Base-by-base conservation (phyloP, 768 basidiomycete species). In the Lyophyllum shimeji region DNA sequence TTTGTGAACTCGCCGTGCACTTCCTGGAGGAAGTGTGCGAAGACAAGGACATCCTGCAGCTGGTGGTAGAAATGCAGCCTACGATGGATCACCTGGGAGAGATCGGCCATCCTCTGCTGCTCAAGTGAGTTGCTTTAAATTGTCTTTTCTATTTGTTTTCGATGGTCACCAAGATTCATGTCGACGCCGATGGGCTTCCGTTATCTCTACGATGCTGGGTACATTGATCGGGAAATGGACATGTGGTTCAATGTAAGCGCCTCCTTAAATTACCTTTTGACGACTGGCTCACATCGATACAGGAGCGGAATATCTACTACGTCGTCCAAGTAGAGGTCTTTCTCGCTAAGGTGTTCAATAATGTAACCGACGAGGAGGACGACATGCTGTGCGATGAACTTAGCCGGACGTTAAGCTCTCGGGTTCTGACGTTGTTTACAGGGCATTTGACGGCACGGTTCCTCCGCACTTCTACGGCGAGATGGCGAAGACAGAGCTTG, bases 401-500 rank as follows among this genome's bases (percentile, higher is more conserved):
- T 40, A 13, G 25, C 4, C 9, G 45, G n/a, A 34, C 11, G 15
- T 13, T 44, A 24, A 15, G 15, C 48, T 23, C 34, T 49, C 46
- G 60, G 27, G 53, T 59, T 25, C 25, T 44, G 52, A 34, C 3
- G 20, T 9, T 20, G 7, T 13, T 21, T 15, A 18, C 63, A 89
- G 87, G n/a, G 80, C 82, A 18, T 92, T 90, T 55, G 94, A 95
- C 50, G 90, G 89, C 12, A 87, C 87, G 11, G 91, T 94, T 12
- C 97, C 96, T 2, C 86, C 90, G 1, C 95, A 99, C 69, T 98
- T 99, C 71, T 96, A 98, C 64, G 96, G 96, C 20, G 96, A 98
- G 71, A 91, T 98, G 82, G 89, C 95, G 45, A 98, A 97, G 71
- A 98, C 97, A 2, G 90, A 91, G 53, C 86, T 95, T 47, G 97